Evolutionary conservation across 148 eudicot species (phyloP), one percentile per base, ranked within the genome.

Genomic region (Vaccinium vitisidaea): DNA sequence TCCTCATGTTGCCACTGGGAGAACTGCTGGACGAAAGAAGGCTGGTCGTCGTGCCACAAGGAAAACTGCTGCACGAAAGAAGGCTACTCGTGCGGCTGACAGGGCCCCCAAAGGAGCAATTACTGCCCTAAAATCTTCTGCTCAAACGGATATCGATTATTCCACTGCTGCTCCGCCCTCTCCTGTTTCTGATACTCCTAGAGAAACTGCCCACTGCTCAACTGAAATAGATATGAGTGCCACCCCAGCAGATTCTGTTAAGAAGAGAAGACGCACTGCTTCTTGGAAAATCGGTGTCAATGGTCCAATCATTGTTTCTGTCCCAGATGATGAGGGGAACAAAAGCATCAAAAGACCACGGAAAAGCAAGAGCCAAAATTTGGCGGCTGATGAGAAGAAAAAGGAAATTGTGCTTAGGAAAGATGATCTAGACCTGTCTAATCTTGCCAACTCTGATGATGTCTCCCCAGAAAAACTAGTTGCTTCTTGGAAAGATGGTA

Each of bases 221-320:
- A 43, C 70, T 79, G 87, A 85, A 71, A 61, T 90, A 71, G 89
- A 88, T 73, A 80, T 77, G 67, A 65, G 67, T 83, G 87, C 83
- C 74, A 86, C 87, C 77, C 93, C 93, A 27, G 92, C 92, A 70
- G 93, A 88, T 84, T 85, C 91, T 81, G 93, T 90, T 5, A 91
- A 91, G 84, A 91, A 91, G 86, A 85, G 93, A 85, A 90, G 91
- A 83, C 90, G 93, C 50, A 88, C 88, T 69, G 90, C 89, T 58
- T 90, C 92, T 9, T 87, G 88, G 87, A 90, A 83, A 80, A 21
- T 85, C 76, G 91, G 89, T 79, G 84, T 83, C 54, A 88, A 86
- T 81, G 89, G 85, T 69, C 86, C 91, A 39, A 85, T 87, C 54
- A 86, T 87, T 85, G 86, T 81, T 84, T 50, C 89, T 58, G 86